These are phyloP conservation scores for Yamadazyma aaseri DNA, from an alignment of 1,139 yeast species.

Conservation along the genomic window DNA sequence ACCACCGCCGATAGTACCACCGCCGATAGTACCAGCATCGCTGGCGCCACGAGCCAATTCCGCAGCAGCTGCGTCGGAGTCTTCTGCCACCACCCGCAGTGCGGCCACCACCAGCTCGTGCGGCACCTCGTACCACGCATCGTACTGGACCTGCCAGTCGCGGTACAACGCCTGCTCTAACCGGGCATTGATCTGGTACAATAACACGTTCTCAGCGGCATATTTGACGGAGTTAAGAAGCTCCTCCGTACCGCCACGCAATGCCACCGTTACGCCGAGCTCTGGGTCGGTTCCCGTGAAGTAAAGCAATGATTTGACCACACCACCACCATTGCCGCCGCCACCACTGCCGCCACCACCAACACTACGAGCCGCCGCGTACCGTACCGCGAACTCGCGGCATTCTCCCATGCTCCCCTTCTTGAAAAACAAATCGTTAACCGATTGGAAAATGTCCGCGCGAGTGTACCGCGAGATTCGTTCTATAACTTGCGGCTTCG, in stretches of 20 bases:
- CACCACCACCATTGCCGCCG: conserved; percentile 26
- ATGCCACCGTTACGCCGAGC: conserved; percentile 76
- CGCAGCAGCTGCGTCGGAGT: not conserved
- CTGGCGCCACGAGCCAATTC: not conserved
- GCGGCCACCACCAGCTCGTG: not conserved
- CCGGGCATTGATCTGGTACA: conserved; percentile 71
- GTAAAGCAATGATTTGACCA: conserved; percentile 69
- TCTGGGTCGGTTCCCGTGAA: conserved; percentile 75
- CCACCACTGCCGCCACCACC: not conserved
- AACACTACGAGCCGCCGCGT: conserved; percentile 27
- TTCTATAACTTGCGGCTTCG: conserved; percentile 81
- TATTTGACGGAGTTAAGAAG: conserved; percentile 67
- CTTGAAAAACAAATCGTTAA: conserved; percentile 48
- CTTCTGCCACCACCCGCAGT: not conserved
- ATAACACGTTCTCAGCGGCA: conserved; percentile 76
- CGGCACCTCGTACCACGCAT: not conserved
- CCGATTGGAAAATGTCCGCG: conserved; percentile 67
- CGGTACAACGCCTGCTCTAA: conserved; percentile 23
- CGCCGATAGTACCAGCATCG: not conserved
- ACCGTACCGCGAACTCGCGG: conserved; percentile 68
- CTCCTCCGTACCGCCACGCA: conserved; percentile 73
- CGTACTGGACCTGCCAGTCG: not conserved
- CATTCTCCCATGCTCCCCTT: conserved; percentile 71
- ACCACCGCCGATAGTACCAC: not conserved
- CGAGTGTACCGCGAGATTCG: conserved; percentile 77